Conservation (phyloP, 1,139 yeast species). For the Geotrichum citri-aurantii region DNA sequence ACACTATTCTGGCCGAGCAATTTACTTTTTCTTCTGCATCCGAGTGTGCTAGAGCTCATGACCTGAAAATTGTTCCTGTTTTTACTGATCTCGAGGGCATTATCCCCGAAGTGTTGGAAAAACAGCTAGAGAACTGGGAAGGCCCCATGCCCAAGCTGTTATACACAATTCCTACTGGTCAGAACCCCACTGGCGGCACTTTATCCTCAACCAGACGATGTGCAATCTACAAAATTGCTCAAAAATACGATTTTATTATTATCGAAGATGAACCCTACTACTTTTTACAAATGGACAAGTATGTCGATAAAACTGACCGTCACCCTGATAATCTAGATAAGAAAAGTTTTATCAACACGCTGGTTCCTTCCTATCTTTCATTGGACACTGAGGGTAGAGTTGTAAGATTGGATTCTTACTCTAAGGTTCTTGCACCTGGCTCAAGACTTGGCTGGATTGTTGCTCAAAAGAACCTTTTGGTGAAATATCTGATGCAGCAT, state of each 20-base stretch:
- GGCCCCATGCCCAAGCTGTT: slow-evolving; percentile 68
- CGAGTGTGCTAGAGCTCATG: slow-evolving; percentile 74
- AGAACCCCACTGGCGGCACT: slow-evolving; percentile 90
- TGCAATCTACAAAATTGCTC: slow-evolving; percentile 63
- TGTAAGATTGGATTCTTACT: slow-evolving; percentile 80
- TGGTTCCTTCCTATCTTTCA: slow-evolving; percentile 74
- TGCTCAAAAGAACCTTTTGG: slow-evolving; percentile 62
- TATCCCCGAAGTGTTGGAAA: slow-evolving; percentile 64
- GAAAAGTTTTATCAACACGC: slow-evolving; percentile 54
- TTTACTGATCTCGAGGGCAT: slow-evolving; percentile 78
- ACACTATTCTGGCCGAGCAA: slow-evolving; percentile 74
- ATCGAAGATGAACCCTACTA: slow-evolving; percentile 94
- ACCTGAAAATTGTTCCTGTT: slow-evolving; percentile 63
- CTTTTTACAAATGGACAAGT: slow-evolving; percentile 80
- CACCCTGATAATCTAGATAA: slow-evolving; percentile 28
- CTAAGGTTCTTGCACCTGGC: slow-evolving; percentile 93
- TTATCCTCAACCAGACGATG: slow-evolving; percentile 66
- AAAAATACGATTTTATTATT: slow-evolving; percentile 71
- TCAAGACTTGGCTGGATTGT: slow-evolving; percentile 86
- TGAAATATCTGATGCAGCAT: slow-evolving; percentile 63
- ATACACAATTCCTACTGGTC: slow-evolving; percentile 88
- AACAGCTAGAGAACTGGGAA: slow-evolving; percentile 63
- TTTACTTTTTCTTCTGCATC: slow-evolving; percentile 77
- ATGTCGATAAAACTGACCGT: slow-evolving; percentile 41
- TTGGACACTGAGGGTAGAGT: slow-evolving; percentile 88